phyloP scores from a whole-genome alignment of 805 yeast species.

The Barnettozyma salicaria region DNA sequence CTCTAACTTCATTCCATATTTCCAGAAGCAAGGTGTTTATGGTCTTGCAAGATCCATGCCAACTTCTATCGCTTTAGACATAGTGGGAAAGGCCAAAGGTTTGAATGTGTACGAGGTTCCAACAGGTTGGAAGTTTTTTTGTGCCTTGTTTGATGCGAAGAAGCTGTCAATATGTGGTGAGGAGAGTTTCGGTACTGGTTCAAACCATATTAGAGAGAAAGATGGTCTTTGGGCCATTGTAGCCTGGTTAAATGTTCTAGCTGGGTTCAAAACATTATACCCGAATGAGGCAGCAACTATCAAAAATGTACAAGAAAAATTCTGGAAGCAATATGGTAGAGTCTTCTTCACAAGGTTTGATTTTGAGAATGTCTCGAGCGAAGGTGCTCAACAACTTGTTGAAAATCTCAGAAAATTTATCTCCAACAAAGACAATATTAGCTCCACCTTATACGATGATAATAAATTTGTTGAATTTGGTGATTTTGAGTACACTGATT shows the following conservation, averaged over 20 bases:
- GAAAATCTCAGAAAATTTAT: conserved; percentile 41
- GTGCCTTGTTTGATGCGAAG: conserved; percentile 89
- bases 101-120: conserved; percentile 88
- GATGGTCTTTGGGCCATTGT: conserved; percentile 97
- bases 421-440: conserved; percentile 34
- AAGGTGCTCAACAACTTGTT: conserved; percentile 69
- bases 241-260: conserved; percentile 95
- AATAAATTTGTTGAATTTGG: conserved; percentile 68
- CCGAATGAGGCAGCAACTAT: conserved; percentile 60
- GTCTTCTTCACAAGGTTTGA: conserved; percentile 97
- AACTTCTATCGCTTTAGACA: conserved; percentile 88
- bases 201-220: conserved; percentile 94
- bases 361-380: conserved; percentile 74
- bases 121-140: conserved; percentile 98
- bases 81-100: conserved; percentile 76
- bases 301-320: conserved; percentile 69
- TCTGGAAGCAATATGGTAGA: conserved; percentile 92
- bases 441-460: conserved; percentile 42
- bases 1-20: conserved; percentile 88
- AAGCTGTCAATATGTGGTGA: conserved; percentile 96
- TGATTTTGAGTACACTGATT: conserved; percentile 87
- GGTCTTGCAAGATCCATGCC: conserved; percentile 98
- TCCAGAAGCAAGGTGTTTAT: conserved; percentile 73
- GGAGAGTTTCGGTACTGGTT: conserved; percentile 97
- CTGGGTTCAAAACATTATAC: conserved; percentile 62